These are phyloP conservation scores for Mucuna pruriens DNA, from an alignment of 306 rosid genomes.

Conservation along the genomic window DNA sequence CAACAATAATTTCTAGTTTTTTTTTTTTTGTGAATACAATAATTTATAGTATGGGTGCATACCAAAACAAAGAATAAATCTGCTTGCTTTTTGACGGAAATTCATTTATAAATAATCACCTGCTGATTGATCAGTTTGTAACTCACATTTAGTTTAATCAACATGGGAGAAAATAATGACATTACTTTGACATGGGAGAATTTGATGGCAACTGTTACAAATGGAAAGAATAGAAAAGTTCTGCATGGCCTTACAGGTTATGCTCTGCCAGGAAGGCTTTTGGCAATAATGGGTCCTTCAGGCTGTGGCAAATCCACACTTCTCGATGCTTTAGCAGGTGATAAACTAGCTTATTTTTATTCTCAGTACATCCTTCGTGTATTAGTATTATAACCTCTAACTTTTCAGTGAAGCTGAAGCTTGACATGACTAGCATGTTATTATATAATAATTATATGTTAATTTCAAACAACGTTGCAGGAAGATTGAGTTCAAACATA, in stretches of 20 bases:
- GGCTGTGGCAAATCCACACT: conserved; percentile 1
- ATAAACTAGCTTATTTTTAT: not conserved
- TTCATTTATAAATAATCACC: not conserved
- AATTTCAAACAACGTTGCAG: not conserved
- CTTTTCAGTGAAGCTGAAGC: too few species aligned
- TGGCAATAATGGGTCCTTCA: not conserved
- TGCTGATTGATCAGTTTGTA: not conserved
- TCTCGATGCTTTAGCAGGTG: not conserved
- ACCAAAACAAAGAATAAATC: too few species aligned
- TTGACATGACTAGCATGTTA: too few species aligned
- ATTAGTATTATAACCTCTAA: too few species aligned
- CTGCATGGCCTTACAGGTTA: conserved; percentile 43
- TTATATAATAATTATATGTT: too few species aligned
- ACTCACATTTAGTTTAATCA: not conserved
- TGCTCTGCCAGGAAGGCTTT: not conserved
- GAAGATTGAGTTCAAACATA: not conserved
- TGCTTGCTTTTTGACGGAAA: not conserved
- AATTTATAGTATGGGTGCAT: too few species aligned
- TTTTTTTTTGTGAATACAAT: too few species aligned
- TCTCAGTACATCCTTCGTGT: too few species aligned
- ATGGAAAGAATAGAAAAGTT: conserved; percentile 32
- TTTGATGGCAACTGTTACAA: conserved; percentile 46
- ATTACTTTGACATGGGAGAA: conserved; percentile 52
- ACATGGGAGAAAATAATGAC: not conserved
- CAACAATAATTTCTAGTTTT: too few species aligned